Base-by-base conservation (phyloP, 495 filamentous ascomycete genomes). In the Xylaria telfairii region DNA sequence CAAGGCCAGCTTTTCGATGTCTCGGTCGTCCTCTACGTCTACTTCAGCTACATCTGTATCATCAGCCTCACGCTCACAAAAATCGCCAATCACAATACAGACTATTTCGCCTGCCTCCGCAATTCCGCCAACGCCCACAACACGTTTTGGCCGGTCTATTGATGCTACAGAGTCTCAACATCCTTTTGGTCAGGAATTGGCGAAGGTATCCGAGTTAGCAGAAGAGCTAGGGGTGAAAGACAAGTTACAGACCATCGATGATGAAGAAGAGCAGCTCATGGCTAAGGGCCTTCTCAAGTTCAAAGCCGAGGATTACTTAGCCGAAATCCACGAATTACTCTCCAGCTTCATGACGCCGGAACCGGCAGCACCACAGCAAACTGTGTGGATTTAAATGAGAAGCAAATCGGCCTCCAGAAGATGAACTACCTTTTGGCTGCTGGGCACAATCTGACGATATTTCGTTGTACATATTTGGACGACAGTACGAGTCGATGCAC, bases 141-240 rank as follows among this genome's bases (percentile, higher is more conserved):
- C 56, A 67, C 78, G 34, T 66, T 78, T 65, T 77, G 77, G 70
- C 53, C 76, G 76, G 10, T 44, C 65, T 13, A 61, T 21, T 10
- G 74, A 77, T 62, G 70, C 56, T 70, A 53, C 77, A 30, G 79
- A 79, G 24, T 69, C 72, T 28, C 74, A 76, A n/a, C 79, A 86
- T 70, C 91, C 91, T 13, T 93, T 93, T 75, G 92, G 90, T 7
- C 84, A 86, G n/a, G 92, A 94, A 78, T 83, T 95, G 47, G 90
- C 90, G 41, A 88, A 93, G 76, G 87, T 93, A 4, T 86, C 90
- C 57, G 92, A 94, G 81, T 87, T 98, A 13, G 95, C 91, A 0
- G 96, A 98, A 81, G 94, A 97, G 76, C 93, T 92, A 69, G 92
- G 92, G 19, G 85, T 85, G 65, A 85, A 87, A 76, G 82, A 87